Base-by-base conservation (phyloP, 2,329 filamentous ascomycete genomes). In the Xylogone sp. region DNA sequence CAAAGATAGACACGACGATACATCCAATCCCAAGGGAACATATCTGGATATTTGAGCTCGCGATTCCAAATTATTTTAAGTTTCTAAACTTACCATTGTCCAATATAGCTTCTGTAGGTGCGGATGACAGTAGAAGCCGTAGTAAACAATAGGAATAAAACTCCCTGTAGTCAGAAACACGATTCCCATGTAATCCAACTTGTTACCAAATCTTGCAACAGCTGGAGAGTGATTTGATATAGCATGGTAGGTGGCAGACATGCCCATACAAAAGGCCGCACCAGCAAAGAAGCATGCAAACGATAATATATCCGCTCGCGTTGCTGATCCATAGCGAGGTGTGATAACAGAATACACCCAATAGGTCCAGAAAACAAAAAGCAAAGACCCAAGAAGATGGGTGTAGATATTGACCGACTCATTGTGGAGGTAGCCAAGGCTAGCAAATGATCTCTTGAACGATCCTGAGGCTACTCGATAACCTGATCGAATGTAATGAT, bases 131-230 rank as follows among this genome's bases (percentile, higher is more conserved):
- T 82, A 89, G 67, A 96, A 90, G 3, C 87, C 91, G 68, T 95
- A 96, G 69, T 90, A 94, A 53, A 99, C 70, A 46, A 88, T 87
- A 2, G 94, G 92, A 44, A 97, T 82, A 65, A 93, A 96, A 66
- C 87, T 93, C 6, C 94, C 94, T 59, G 93, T 88, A 53, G 97
- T 97, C 59, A 99, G 74, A 46, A 86, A 82, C 24, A 97, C 89
- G 60, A 99, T 99, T 6, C 94, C 94, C 4, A 93, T 82, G 67
- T 99, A 97, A 67, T 99, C 94, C 51, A 97, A 74, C 68, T 96
- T 90, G 68, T 97, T 97, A 10, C 92, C 92, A 75, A 90, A 88
- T 55, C 82, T 85, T 2, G 87, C 84, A 13, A 97, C 89, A 1
- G 71, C 70, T 34, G 83, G 81, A 18, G 88, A 94, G 69, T 99